phyloP scores from a whole-genome alignment of 352 stramenopile genomes.

The Globisporangium perplexum region DNA sequence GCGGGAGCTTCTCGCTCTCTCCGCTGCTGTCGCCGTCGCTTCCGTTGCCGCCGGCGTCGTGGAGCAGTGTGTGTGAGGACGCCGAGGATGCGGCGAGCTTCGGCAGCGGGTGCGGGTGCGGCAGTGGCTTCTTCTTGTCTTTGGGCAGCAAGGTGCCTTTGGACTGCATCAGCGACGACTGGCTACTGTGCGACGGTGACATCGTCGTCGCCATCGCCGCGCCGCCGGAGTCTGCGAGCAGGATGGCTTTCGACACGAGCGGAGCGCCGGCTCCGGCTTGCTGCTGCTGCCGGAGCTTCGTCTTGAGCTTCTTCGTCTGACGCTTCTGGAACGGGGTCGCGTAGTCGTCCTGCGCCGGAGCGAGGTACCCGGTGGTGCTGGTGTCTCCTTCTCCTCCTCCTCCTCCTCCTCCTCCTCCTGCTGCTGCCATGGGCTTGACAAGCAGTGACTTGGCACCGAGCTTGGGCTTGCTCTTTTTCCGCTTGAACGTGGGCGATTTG shows the following conservation, averaged over 20 bases:
- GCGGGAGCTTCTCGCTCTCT: conserved; percentile 39
- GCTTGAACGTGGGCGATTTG: conserved; percentile 32
- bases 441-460: conserved; percentile 6
- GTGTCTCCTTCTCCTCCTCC: too few species aligned
- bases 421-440: conserved; percentile 4
- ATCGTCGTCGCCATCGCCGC: not conserved
- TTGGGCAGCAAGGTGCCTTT: conserved; percentile 14
- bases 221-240: conserved; percentile 28
- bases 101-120: conserved; percentile 37
- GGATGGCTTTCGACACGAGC: conserved; percentile 40
- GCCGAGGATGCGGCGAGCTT: conserved; percentile 34
- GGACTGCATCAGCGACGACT: conserved; percentile 7
- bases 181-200: not conserved
- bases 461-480: conserved; percentile 25
- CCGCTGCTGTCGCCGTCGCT: conserved; percentile 16
- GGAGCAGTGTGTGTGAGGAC: conserved; percentile 21
- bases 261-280: conserved; percentile 9
- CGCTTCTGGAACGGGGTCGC: conserved; percentile 43
- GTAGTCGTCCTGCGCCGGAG: conserved; percentile 11
- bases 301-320: conserved; percentile 38
- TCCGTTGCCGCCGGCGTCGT: conserved; percentile 5
- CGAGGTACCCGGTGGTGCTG: conserved; percentile 11
- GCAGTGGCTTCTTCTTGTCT: conserved; percentile 14
- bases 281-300: conserved; percentile 27
- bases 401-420: too few species aligned